Evolutionary conservation across 2,329 filamentous ascomycete genomes (phyloP).

Genomic region (Corinectria fuckeliana): DNA sequence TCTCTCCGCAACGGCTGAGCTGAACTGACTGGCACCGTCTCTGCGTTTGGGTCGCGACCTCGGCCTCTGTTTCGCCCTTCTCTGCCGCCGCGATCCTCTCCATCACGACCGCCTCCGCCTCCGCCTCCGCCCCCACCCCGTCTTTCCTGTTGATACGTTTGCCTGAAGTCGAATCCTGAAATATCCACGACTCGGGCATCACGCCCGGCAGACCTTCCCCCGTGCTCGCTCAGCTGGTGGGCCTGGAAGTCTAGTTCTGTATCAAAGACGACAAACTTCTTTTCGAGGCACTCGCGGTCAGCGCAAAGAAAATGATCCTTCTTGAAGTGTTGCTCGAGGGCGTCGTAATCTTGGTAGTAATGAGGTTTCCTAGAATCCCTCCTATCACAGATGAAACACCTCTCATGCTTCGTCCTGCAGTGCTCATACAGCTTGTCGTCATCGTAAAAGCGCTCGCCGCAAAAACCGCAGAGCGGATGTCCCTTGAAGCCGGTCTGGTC

Average conservation of each 20-base stretch:
- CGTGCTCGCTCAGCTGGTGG: slow-evolving; percentile 86
- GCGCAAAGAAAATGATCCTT: slow-evolving; percentile 86
- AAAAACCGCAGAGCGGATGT: slow-evolving; percentile 94
- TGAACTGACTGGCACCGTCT: slow-evolving; percentile 76
- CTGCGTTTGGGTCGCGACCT: slow-evolving; percentile 86
- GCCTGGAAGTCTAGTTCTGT: slow-evolving; percentile 95
- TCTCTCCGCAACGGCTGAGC: slow-evolving; percentile 83
- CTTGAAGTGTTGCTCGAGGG: slow-evolving; percentile 84
- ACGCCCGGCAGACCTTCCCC: slow-evolving; percentile 81
- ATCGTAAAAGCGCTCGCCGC: slow-evolving; percentile 89
- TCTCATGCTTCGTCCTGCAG: slow-evolving; percentile 91
- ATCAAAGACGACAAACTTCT: slow-evolving; percentile 97
- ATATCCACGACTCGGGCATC: slow-evolving; percentile 89
- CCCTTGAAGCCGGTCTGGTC: slow-evolving; percentile 97
- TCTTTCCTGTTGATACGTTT: slow-evolving; percentile 71
- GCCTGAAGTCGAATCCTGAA: slow-evolving; percentile 80
- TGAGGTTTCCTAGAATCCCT: slow-evolving; percentile 74
- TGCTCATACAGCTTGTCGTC: slow-evolving; percentile 94
- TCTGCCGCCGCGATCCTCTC: slow-evolving; percentile 60
- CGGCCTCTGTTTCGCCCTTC: slow-evolving; percentile 57
- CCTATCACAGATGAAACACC: slow-evolving; percentile 92
- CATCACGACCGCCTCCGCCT: slow-evolving; percentile 49
- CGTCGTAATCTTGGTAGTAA: slow-evolving; percentile 89
- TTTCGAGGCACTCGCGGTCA: slow-evolving; percentile 88
- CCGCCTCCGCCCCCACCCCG: slow-evolving; percentile 48